These are phyloP conservation scores for Pyrenophora teres DNA, from an alignment of 2,329 filamentous ascomycete genomes.

Conservation along the genomic window DNA sequence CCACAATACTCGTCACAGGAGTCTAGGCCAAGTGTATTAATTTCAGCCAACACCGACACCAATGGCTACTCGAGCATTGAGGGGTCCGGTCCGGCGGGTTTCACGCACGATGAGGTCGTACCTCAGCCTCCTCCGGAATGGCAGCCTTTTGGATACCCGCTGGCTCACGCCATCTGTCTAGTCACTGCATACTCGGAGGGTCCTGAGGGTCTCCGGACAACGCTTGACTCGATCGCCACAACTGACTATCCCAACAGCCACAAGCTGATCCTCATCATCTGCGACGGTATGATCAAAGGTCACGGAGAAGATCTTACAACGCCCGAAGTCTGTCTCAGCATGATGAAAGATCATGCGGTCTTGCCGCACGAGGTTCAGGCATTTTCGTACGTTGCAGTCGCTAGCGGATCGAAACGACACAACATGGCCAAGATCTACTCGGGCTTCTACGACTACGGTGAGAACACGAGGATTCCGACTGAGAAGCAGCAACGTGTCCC, in stretches of 20 bases:
- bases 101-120: slow-evolving; percentile 93
- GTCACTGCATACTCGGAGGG: slow-evolving; percentile 98
- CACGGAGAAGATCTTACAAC: slow-evolving; percentile 85
- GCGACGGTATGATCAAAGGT: slow-evolving; percentile 97
- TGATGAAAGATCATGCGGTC: slow-evolving; percentile 91
- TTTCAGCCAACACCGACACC: slow-evolving; percentile 50
- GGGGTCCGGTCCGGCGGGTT: slow-evolving; percentile 82
- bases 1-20: slow-evolving; percentile 30
- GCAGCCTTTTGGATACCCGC: slow-evolving; percentile 94
- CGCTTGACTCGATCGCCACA: slow-evolving; percentile 92
- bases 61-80: slow-evolving; percentile 63
- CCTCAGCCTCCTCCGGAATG: slow-evolving; percentile 96
- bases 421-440: slow-evolving; percentile 99
- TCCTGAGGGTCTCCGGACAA: slow-evolving; percentile 87
- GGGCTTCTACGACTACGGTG: slow-evolving; percentile 96
- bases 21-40: slow-evolving; percentile 51
- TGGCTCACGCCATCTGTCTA: slow-evolving; percentile 91
- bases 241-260: slow-evolving; percentile 99
- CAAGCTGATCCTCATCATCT: slow-evolving; percentile 94
- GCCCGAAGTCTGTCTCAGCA: slow-evolving; percentile 84
- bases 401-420: slow-evolving; percentile 93
- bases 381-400: slow-evolving; percentile 95
- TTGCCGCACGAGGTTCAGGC: slow-evolving; percentile 80
- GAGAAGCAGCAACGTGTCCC: slow-evolving; percentile 96
- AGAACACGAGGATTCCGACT: slow-evolving; percentile 73